Evolutionary conservation across 2,329 filamentous ascomycete genomes (phyloP).

Genomic region (Lachnellula arida): DNA sequence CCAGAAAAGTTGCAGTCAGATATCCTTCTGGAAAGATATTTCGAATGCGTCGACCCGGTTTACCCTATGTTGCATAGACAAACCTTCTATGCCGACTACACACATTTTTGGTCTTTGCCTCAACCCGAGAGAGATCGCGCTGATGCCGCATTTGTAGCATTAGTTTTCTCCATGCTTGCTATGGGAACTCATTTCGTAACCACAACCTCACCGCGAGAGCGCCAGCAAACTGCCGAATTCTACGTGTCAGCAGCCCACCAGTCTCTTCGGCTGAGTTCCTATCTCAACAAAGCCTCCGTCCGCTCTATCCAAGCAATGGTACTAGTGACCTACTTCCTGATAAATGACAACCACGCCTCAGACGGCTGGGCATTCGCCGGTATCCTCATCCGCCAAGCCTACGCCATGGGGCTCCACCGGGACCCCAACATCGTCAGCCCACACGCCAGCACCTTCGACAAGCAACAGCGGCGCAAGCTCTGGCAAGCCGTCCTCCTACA

Average conservation of each 20-base stretch:
- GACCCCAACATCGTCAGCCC: slow-evolving; percentile 72
- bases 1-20: slow-evolving; percentile 74
- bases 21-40: slow-evolving; percentile 59
- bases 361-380: slow-evolving; percentile 81
- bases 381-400: slow-evolving; percentile 70
- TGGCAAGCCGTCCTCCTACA: slow-evolving; percentile 80
- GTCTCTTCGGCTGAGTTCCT: slow-evolving; percentile 68
- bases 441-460: slow-evolving; percentile 63
- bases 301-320: slow-evolving; percentile 76
- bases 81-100: slow-evolving; percentile 73
- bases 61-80: slow-evolving; percentile 76
- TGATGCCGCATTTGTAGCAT: slow-evolving; percentile 65
- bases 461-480: slow-evolving; percentile 72
- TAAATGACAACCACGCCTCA: slow-evolving; percentile 80
- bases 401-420: slow-evolving; percentile 75
- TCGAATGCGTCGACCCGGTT: slow-evolving; percentile 70
- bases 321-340: slow-evolving; percentile 75
- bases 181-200: slow-evolving; percentile 75
- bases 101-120: slow-evolving; percentile 67
- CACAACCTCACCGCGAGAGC: slow-evolving; percentile 49
- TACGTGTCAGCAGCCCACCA: slow-evolving; percentile 78
- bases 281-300: slow-evolving; percentile 69
- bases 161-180: slow-evolving; percentile 73
- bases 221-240: slow-evolving; percentile 74
- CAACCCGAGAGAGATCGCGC: slow-evolving; percentile 52